Base-by-base conservation (phyloP, 140 eudicot species). In the Senecio squalidus region DNA sequence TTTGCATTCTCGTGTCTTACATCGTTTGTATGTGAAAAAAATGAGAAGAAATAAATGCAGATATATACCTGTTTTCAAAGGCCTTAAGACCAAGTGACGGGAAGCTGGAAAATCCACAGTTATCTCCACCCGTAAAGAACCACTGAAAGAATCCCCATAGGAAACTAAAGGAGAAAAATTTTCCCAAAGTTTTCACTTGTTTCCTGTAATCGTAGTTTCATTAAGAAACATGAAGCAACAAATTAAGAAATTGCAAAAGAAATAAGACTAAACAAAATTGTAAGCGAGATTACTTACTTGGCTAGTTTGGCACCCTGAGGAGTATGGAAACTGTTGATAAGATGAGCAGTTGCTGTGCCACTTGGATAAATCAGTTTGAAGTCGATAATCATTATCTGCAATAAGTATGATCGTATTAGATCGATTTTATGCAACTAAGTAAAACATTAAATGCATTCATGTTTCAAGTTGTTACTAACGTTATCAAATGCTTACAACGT, bases 101-200 rank as follows among this genome's bases (percentile, higher is more conserved):
- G 51, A 83, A 88, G 64, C 57, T 76, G 13, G 39, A 34, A 53
- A 88, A 88, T 51, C 96, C 96, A 76, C 96, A 88, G 47, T 45
- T 70, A 24, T 84, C 90, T 8, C 94, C 94, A 1, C 82, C 81
- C 1, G 96, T 84, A 62, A 84, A 88, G 55, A 88, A 88, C 96
- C 96, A 88, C 60, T 88, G 96, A 81, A 88, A 88, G 87, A 88
- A 88, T n/a, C 96, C 96, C 96, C 96, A 84, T 34, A 79, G 64
- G 73, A 88, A 88, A 80, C 96, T 88, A 77, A 88, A 81, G 13
- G 94, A 83, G 81, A 88, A 88, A 78, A 88, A 88, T 21, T 81
- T 88, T 25, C 87, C 96, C 64, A 88, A 64, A 28, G 89, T 58
- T 69, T 75, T 81, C 30, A 88, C 96, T 81, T 88, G 96, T 65